Evolutionary conservation across 148 eudicot genomes (phyloP).

Genomic region (Rhododendron griersonianum): DNA sequence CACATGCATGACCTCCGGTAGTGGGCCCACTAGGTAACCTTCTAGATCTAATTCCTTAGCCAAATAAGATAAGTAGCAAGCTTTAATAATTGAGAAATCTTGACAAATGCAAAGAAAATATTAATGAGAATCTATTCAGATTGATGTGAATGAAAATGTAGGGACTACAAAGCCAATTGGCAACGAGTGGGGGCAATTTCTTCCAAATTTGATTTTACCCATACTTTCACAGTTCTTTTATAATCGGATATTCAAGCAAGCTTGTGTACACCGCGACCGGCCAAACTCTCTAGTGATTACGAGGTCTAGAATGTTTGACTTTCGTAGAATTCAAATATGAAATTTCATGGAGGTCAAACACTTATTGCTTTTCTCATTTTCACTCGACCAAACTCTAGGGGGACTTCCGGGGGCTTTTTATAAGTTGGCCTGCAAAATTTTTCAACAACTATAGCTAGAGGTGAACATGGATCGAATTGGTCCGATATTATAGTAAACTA

Average conservation of each 20-base stretch:
- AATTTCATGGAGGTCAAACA: too few relatives aligned
- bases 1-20: slow-evolving; percentile 4
- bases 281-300: too few relatives aligned
- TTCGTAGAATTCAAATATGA: too few relatives aligned
- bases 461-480: too few relatives aligned
- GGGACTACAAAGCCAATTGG: not conserved
- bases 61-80: not conserved
- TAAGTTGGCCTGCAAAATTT: too few relatives aligned
- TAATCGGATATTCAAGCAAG: too few relatives aligned
- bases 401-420: too few relatives aligned
- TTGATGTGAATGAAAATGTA: not conserved
- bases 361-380: too few relatives aligned
- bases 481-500: too few relatives aligned
- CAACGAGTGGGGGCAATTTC: not conserved
- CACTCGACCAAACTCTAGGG: too few relatives aligned
- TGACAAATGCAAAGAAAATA: not conserved
- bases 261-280: fast-evolving
- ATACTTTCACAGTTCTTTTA: not conserved
- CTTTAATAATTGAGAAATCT: not conserved
- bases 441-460: too few relatives aligned
- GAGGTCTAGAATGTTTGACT: too few relatives aligned
- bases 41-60: slow-evolving; percentile 7
- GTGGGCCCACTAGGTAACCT: not conserved
- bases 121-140: not conserved
- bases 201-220: not conserved